phyloP scores from a whole-genome alignment of 805 yeast genomes.

The Ogataea naganishii region DNA sequence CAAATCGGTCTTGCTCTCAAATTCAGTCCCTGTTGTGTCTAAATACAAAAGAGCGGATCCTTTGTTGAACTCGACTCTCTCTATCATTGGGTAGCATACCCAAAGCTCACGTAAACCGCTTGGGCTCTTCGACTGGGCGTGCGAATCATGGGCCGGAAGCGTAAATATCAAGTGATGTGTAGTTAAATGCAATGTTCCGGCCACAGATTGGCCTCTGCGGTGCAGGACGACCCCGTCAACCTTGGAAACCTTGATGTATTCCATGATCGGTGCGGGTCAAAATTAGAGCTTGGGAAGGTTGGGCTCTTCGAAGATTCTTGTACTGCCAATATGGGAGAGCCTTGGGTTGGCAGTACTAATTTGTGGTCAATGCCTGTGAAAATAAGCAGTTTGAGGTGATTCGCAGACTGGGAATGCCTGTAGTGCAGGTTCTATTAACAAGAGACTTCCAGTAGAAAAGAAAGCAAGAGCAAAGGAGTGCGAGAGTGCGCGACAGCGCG shows the following conservation, averaged over 20 bases:
- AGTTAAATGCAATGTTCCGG: slow-evolving; percentile 60
- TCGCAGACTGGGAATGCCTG: too few species aligned
- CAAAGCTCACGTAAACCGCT: slow-evolving; percentile 57
- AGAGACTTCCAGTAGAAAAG: too few species aligned
- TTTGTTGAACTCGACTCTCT: slow-evolving; percentile 45
- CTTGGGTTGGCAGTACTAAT: too few species aligned
- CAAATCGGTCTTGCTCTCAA: slow-evolving; percentile 1
- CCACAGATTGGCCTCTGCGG: slow-evolving; percentile 45
- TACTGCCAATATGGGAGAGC: too few species aligned
- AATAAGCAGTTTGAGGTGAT: too few species aligned
- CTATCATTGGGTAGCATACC: slow-evolving; percentile 85
- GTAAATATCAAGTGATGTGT: slow-evolving; percentile 71
- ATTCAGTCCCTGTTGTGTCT: slow-evolving; percentile 6
- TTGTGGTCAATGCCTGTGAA: too few species aligned
- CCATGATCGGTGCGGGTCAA: too few species aligned
- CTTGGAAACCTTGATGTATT: slow-evolving; percentile 44
- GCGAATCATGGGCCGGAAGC: slow-evolving; percentile 19
- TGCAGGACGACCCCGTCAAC: slow-evolving; percentile 39
- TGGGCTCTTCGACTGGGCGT: slow-evolving; percentile 6
- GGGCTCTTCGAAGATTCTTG: too few species aligned
- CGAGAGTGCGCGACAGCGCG: too few species aligned
- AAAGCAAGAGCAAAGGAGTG: too few species aligned
- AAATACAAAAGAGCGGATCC: slow-evolving; percentile 37
- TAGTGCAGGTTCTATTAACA: too few species aligned
- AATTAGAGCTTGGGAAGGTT: too few species aligned